phyloP scores from a whole-genome alignment of 345 rosid species.

The Syzygium aqueum region DNA sequence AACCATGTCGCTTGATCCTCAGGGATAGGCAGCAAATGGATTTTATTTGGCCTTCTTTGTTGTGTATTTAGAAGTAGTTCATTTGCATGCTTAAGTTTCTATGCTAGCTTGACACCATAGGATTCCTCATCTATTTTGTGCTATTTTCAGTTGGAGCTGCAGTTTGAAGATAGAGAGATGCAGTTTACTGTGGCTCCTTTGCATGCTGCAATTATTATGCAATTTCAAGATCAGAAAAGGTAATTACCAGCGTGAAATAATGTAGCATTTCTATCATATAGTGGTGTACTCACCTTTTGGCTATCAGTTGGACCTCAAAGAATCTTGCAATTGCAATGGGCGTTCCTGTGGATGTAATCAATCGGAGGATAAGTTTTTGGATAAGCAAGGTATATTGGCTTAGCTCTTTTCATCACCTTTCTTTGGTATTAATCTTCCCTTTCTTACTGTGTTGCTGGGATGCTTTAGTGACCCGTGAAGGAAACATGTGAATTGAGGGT shows the following conservation, averaged over 20 bases:
- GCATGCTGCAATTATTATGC: conserved; percentile 92
- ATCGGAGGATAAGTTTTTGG: conserved; percentile 79
- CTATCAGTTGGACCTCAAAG: conserved; percentile 71
- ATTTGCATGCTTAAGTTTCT: not conserved
- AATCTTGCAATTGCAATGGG: conserved; percentile 67
- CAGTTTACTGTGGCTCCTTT: conserved; percentile 78
- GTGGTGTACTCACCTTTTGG: not conserved
- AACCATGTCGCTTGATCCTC: not conserved
- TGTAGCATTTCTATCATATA: not conserved
- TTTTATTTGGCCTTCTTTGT: not conserved
- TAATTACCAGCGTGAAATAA: conserved; percentile 10
- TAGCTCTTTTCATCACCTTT: not conserved
- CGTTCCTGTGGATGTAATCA: conserved; percentile 59
- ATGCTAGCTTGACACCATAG: not conserved
- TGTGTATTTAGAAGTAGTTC: not conserved
- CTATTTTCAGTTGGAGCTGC: conserved; percentile 70
- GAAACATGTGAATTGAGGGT: not conserved
- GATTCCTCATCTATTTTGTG: not conserved
- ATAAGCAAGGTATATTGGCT: conserved; percentile 61
- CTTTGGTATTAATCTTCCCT: not conserved
- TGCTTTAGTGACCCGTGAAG: not conserved
- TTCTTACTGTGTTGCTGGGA: not conserved
- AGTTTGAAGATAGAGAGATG: conserved; percentile 76
- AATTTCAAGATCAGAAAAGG: conserved; percentile 87
- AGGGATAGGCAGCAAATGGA: not conserved